Evolutionary conservation across 164 flowering plant species (phyloP).

Genomic region (Paratinospora sagittata): DNA sequence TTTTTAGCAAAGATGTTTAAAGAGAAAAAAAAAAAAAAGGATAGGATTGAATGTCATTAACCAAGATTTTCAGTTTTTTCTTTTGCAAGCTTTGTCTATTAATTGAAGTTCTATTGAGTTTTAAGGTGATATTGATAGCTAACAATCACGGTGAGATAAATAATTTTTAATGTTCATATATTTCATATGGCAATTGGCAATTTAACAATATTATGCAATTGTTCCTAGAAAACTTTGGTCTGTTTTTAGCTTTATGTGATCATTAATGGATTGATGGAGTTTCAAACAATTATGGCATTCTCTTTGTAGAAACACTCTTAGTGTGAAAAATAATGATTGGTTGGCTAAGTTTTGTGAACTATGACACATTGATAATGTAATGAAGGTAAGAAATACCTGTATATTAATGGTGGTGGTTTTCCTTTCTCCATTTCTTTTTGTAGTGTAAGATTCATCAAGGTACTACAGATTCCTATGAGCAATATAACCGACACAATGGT

Average conservation of each 20-base stretch:
- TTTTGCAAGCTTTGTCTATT: background rate
- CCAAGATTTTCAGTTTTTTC: too few species aligned
- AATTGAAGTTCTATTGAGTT: background rate
- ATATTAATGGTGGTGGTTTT: background rate
- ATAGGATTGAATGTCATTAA: too few species aligned
- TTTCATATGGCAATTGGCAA: background rate
- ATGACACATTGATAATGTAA: background rate
- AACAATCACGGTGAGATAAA: too few species aligned
- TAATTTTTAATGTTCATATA: background rate
- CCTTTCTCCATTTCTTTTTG: background rate
- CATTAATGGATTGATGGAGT: background rate
- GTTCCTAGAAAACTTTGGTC: background rate
- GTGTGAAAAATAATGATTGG: background rate
- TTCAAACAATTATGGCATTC: background rate
- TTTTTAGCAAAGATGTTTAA: too few species aligned
- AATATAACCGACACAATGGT: constrained; percentile 24
- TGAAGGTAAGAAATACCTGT: background rate
- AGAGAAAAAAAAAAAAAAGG: too few species aligned
- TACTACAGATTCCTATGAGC: constrained; percentile 29
- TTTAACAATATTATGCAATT: background rate
- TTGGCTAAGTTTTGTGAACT: too few species aligned
- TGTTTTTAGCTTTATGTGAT: background rate
- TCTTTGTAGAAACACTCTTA: background rate
- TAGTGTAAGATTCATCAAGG: constrained; percentile 25
- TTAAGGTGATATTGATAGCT: background rate